Conservation (phyloP, 345 rosid genomes). For the Aegle marmelos region DNA sequence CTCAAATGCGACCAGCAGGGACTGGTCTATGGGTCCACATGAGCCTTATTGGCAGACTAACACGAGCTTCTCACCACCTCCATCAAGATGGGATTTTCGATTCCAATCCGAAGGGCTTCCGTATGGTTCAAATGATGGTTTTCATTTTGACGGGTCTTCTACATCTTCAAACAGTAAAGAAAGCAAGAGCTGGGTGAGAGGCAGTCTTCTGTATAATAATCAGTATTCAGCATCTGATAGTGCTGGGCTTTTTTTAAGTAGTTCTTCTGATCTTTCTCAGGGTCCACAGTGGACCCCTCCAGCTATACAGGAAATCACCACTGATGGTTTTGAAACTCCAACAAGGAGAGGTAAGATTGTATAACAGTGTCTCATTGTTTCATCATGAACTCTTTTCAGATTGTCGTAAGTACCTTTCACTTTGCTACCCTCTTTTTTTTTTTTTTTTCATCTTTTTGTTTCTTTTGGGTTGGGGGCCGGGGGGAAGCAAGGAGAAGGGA, state of each 20-base stretch:
- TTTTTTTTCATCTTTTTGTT: background rate
- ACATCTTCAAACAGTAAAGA: slow-evolving; percentile 55
- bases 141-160: slow-evolving; percentile 45
- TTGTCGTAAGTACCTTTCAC: background rate
- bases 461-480: too few species aligned
- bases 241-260: slow-evolving; percentile 32
- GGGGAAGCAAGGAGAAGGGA: too few species aligned
- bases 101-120: slow-evolving; percentile 42
- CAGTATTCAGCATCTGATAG: slow-evolving; percentile 38
- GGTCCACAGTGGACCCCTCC: slow-evolving; percentile 62
- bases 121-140: slow-evolving; percentile 31
- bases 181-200: slow-evolving; percentile 41
- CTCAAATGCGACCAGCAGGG: slow-evolving; percentile 40
- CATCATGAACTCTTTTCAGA: background rate
- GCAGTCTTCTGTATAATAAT: slow-evolving; percentile 28
- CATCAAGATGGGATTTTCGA: slow-evolving; percentile 51
- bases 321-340: slow-evolving; percentile 38
- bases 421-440: background rate
- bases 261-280: slow-evolving; percentile 43
- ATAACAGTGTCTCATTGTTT: background rate
- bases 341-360: slow-evolving; percentile 37
- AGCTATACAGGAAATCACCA: slow-evolving; percentile 42
- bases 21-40: slow-evolving; percentile 50
- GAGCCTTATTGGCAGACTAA: slow-evolving; percentile 67
- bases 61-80: slow-evolving; percentile 57